These are phyloP conservation scores for Rutstroemia sp. DNA, from an alignment of 2,329 filamentous ascomycete species.

Conservation along the genomic window DNA sequence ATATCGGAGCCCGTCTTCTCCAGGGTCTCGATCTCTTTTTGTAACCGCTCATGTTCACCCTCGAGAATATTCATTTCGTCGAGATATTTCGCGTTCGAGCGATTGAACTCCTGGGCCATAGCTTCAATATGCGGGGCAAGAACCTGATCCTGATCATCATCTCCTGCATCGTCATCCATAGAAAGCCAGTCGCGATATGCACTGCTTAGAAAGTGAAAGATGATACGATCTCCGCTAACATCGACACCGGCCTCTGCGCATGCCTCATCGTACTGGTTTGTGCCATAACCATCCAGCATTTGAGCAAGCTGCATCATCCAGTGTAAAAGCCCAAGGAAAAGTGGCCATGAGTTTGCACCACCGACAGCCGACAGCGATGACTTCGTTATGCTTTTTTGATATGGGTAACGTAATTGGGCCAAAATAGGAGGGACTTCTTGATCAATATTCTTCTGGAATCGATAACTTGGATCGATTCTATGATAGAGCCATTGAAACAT, in stretches of 20 bases:
- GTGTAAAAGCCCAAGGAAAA: constrained; percentile 86
- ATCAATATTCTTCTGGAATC: constrained; percentile 91
- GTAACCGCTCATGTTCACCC: constrained; percentile 71
- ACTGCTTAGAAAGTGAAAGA: constrained; percentile 83
- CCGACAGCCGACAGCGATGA: constrained; percentile 92
- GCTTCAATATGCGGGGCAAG: constrained; percentile 76
- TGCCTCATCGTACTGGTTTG: constrained; percentile 79
- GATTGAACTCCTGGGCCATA: constrained; percentile 85
- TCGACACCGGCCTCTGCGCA: constrained; percentile 85
- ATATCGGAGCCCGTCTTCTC: constrained; percentile 82
- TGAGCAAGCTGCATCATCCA: constrained; percentile 99
- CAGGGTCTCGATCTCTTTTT: constrained; percentile 81
- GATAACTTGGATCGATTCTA: constrained; percentile 87
- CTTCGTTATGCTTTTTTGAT: constrained; percentile 92
- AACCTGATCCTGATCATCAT: constrained; percentile 73
- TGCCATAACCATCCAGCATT: constrained; percentile 79
- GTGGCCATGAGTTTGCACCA: constrained; percentile 86
- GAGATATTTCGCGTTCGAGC: constrained; percentile 74
- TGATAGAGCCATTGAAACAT: constrained; percentile 99
- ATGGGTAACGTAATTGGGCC: constrained; percentile 91
- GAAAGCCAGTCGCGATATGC: constrained; percentile 92
- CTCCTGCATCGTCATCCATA: constrained; percentile 81
- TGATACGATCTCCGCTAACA: constrained; percentile 82
- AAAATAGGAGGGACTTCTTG: constrained; percentile 88
- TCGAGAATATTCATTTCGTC: constrained; percentile 82